phyloP scores from a whole-genome alignment of 176 grass and related monocot species.

The Oryza rufipogon region DNA sequence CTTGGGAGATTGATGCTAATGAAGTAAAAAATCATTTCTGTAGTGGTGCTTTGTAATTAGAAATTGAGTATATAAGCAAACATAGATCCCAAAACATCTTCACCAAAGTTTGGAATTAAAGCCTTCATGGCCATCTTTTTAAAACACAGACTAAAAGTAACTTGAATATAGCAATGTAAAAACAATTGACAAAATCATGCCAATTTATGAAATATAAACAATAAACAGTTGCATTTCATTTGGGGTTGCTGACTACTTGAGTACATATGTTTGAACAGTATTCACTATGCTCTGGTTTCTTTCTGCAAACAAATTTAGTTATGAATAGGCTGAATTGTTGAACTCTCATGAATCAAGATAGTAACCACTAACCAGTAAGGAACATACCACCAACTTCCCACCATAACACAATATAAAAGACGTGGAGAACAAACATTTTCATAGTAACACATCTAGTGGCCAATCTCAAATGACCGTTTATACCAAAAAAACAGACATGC shows the following conservation, averaged over 20 bases:
- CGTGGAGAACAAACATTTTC: background rate
- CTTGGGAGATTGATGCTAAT: background rate
- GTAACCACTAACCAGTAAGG: background rate
- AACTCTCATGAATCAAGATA: background rate
- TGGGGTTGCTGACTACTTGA: slow-evolving; percentile 25
- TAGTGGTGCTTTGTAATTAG: background rate
- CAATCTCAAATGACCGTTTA: background rate
- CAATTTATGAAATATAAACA: background rate
- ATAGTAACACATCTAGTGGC: background rate
- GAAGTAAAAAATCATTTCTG: background rate
- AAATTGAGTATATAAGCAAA: slow-evolving; percentile 1
- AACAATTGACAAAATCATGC: background rate
- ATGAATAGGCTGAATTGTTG: background rate
- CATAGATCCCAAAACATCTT: slow-evolving; percentile 1
- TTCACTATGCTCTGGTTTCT: background rate
- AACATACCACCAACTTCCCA: background rate
- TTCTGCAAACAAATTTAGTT: slow-evolving; percentile 21
- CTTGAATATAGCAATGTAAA: background rate
- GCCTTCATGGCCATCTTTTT: background rate
- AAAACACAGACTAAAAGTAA: slow-evolving; percentile 7
- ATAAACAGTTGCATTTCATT: slow-evolving; percentile 10
- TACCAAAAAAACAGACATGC: background rate
- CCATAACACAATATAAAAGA: background rate
- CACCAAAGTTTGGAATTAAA: slow-evolving; percentile 22
- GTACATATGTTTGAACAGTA: background rate